These are phyloP conservation scores for Ettlia oleoabundans DNA, from an alignment of 139 green algal species.

Conservation along the genomic window DNA sequence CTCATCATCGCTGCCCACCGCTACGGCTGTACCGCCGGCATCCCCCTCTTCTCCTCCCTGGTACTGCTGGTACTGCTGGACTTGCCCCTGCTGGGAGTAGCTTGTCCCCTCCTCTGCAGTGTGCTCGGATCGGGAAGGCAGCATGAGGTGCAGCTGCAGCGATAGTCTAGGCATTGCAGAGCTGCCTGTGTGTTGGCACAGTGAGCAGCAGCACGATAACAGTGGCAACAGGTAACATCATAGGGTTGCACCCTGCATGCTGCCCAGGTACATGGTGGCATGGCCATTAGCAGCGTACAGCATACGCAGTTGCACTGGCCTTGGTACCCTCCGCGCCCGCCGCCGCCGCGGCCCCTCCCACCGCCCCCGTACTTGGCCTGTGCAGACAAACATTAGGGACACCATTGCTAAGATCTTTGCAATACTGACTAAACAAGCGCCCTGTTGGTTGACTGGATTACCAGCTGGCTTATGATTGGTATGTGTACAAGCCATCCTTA, in stretches of 20 bases:
- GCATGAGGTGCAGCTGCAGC: too few relatives aligned
- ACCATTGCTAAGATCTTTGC: too few relatives aligned
- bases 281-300: too few relatives aligned
- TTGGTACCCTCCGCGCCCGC: not conserved
- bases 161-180: too few relatives aligned
- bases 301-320: too few relatives aligned
- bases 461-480: too few relatives aligned
- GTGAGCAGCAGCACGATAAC: not conserved
- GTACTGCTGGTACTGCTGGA: not conserved
- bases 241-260: not conserved
- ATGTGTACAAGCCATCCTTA: too few relatives aligned
- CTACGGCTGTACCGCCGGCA: slow-evolving; percentile 6
- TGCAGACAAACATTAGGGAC: not conserved
- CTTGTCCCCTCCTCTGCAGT: not conserved
- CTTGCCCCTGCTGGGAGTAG: not conserved
- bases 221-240: not conserved
- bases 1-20: slow-evolving; percentile 13
- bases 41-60: not conserved
- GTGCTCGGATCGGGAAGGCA: too few relatives aligned
- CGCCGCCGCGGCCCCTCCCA: not conserved
- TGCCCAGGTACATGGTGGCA: not conserved
- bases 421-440: too few relatives aligned
- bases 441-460: too few relatives aligned
- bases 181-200: too few relatives aligned
- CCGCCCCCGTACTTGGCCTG: slow-evolving; percentile 20